Evolutionary conservation across 345 rosid species (phyloP).

Genomic region (Pistacia integerrima): DNA sequence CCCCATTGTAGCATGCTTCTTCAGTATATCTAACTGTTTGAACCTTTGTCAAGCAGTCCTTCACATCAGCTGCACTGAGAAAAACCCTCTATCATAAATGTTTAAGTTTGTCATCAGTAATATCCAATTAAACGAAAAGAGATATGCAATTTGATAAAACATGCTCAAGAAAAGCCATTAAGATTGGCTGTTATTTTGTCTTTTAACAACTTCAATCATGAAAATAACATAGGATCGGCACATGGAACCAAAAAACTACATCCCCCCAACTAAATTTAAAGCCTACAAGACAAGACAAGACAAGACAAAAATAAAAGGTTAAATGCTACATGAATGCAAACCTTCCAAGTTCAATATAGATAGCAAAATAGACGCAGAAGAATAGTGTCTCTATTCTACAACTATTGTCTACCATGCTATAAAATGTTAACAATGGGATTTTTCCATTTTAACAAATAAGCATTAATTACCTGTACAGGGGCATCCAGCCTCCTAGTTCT

Average conservation of each 20-base stretch:
- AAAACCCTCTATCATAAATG: conserved; percentile 24
- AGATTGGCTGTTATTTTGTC: neutral
- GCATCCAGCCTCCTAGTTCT: conserved; percentile 84
- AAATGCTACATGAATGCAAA: neutral
- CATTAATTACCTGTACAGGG: conserved; percentile 65
- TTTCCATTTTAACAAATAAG: neutral
- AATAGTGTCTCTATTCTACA: neutral
- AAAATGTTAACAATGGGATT: neutral
- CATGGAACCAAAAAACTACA: neutral
- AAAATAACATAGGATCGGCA: neutral
- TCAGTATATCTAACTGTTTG: conserved; percentile 68
- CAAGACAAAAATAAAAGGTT: neutral
- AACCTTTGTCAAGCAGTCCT: conserved; percentile 64
- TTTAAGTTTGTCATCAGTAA: neutral
- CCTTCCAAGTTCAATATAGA: neutral
- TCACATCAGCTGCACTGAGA: conserved; percentile 67
- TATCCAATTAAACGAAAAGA: neutral
- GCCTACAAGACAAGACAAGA: neutral
- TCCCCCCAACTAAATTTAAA: neutral
- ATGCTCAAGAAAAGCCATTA: neutral
- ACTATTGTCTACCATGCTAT: neutral
- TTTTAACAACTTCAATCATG: neutral
- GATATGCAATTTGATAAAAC: conserved; percentile 5
- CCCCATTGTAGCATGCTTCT: conserved; percentile 80
- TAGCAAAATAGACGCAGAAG: neutral